A percentile compares a stretch with the other conserved stretches of the same genome.
These are phyloP conservation scores for Annulohypoxylon moriforme DNA, from an alignment of 495 filamentous ascomycete species.

Conservation along the genomic window DNA sequence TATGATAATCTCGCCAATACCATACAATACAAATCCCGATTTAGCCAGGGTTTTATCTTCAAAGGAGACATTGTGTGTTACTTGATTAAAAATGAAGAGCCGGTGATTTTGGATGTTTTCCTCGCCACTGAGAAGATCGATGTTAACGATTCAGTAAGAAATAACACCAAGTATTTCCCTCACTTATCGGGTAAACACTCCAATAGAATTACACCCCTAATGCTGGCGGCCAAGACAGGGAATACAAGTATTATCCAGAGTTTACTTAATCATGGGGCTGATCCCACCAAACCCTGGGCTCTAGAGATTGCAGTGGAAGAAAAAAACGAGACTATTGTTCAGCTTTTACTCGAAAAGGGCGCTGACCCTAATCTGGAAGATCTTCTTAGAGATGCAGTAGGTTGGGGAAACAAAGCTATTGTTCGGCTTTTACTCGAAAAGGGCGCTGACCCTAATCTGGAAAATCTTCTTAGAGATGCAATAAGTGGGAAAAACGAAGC, in stretches of 20 bases:
- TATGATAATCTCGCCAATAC: neutral
- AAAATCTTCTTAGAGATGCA: no score
- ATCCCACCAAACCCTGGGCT: no score
- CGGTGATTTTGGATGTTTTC: neutral
- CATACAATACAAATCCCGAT: no score
- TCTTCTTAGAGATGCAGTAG: neutral
- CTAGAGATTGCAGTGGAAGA: neutral
- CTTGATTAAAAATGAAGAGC: neutral
- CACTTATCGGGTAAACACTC: no score
- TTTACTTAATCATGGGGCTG: no score
- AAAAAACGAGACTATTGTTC: neutral
- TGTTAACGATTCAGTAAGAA: no score
- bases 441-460: neutral
- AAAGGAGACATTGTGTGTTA: neutral
- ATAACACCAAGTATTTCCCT: no score
- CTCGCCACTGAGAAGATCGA: neutral
- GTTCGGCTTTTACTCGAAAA: neutral
- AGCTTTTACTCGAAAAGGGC: neutral
- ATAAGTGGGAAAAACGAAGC: neutral
- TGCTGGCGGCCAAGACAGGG: no score
- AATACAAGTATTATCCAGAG: no score
- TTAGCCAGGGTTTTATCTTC: neutral
- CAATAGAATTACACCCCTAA: no score
- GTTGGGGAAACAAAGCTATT: neutral
- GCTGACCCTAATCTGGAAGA: neutral